Evolutionary conservation across 177 flowering plant species (phyloP).

Genomic region (Vitis hybrid): DNA sequence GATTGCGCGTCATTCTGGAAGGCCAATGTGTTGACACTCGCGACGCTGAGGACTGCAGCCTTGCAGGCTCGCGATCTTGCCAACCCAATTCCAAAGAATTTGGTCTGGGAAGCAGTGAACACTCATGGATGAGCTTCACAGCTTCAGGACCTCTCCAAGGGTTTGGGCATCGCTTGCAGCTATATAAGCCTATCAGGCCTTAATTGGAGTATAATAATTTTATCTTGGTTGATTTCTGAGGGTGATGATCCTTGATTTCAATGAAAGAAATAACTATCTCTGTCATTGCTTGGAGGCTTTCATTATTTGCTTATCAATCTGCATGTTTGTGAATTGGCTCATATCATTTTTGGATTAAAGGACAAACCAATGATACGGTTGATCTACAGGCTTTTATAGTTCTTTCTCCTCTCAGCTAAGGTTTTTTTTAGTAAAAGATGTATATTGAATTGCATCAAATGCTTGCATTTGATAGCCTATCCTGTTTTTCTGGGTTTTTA

Average conservation of each 20-base stretch:
- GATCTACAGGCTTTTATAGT: slow-evolving; percentile 1
- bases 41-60: slow-evolving; percentile 48
- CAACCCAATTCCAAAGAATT: slow-evolving; percentile 41
- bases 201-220: slow-evolving; percentile 3
- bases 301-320: neutral
- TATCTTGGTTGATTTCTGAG: slow-evolving; percentile 14
- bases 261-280: slow-evolving; percentile 8
- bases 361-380: neutral
- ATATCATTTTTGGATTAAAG: slow-evolving; percentile 8
- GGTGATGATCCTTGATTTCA: slow-evolving; percentile 26
- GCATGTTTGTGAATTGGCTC: slow-evolving; percentile 9
- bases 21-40: slow-evolving; percentile 47
- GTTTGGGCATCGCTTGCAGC: slow-evolving; percentile 1
- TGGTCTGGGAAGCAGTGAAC: slow-evolving; percentile 66
- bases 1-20: slow-evolving; percentile 39
- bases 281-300: slow-evolving; percentile 14
- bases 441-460: slow-evolving; percentile 1
- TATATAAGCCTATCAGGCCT: neutral
- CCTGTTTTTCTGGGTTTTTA: slow-evolving; percentile 1
- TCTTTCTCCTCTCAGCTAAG: neutral
- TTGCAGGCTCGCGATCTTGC: slow-evolving; percentile 54
- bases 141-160: slow-evolving; percentile 15
- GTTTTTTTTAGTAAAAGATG: neutral
- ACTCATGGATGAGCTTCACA: slow-evolving; percentile 45
- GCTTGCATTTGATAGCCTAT: slow-evolving; percentile 1